Percentiles rank a stretch among this genome's conserved stretches.
Evolutionary conservation across 805 yeast species (phyloP).

Genomic region (Kluyveromyces siamensis): DNA sequence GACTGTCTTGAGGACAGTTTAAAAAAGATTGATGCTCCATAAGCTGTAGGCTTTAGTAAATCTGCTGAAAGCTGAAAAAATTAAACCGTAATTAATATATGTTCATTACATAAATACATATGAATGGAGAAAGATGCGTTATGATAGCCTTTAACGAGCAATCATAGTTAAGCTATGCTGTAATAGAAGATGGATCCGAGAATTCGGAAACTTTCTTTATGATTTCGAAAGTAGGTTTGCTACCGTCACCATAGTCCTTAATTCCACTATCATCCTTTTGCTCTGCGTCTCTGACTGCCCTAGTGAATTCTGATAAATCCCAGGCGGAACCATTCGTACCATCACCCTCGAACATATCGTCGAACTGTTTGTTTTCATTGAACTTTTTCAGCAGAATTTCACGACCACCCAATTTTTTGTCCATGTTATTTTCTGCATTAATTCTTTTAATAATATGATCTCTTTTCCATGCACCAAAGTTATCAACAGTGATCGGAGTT

Average conservation of each 20-base stretch:
- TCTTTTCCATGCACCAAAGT: conserved; percentile 77
- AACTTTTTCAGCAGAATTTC: conserved; percentile 58
- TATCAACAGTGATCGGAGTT: conserved; percentile 79
- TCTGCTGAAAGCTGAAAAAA: background rate
- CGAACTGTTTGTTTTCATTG: conserved; percentile 46
- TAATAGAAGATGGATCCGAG: conserved; percentile 7
- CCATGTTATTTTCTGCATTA: conserved; percentile 32
- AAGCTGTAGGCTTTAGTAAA: background rate
- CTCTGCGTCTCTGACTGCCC: conserved; percentile 29
- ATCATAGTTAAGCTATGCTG: conserved; percentile 9
- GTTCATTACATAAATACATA: background rate
- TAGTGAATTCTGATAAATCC: conserved; percentile 35
- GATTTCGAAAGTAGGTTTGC: conserved; percentile 29
- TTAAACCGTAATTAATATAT: background rate
- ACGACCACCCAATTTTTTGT: conserved; percentile 52
- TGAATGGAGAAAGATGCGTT: background rate
- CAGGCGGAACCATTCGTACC: conserved; percentile 31
- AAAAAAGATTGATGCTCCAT: conserved; percentile 4
- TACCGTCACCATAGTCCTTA: conserved; percentile 71
- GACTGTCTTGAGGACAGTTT: conserved; percentile 17
- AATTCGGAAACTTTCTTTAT: conserved; percentile 3
- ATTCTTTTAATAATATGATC: conserved; percentile 53
- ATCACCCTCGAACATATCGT: conserved; percentile 34
- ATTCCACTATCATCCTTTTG: conserved; percentile 33
- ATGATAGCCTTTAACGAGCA: background rate